Percentiles rank a stretch among this genome's conserved stretches.
Conservation (phyloP, 805 yeast species). For the Suhomyces tanzawaensis region DNA sequence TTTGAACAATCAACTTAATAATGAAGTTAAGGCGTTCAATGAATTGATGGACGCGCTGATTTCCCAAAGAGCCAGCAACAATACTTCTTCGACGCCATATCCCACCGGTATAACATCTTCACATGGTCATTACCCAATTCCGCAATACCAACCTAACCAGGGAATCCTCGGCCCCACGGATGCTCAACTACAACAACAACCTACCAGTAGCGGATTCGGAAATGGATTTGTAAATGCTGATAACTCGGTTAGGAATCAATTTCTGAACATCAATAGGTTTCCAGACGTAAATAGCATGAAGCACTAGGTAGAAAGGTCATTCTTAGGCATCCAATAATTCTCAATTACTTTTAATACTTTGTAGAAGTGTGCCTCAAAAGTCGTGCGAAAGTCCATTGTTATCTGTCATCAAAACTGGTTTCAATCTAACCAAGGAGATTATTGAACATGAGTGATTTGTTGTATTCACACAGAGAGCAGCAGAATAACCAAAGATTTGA, state of each 20-base stretch:
- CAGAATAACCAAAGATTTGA: constrained; percentile 44
- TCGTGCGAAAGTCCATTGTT: neutral
- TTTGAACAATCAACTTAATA: constrained; percentile 65
- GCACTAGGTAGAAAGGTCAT: neutral
- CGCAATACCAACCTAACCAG: neutral
- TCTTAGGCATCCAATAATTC: no score
- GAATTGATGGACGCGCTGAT: constrained; percentile 53
- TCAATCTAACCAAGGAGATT: neutral
- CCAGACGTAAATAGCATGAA: constrained; percentile 26
- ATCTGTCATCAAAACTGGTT: neutral
- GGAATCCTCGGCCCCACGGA: neutral
- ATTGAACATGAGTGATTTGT: constrained; percentile 16
- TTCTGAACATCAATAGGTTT: constrained; percentile 27
- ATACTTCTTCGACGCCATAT: constrained; percentile 5
- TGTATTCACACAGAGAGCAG: constrained; percentile 42
- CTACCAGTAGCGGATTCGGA: constrained; percentile 43
- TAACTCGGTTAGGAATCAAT: constrained; percentile 12
- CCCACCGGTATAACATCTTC: constrained; percentile 3
- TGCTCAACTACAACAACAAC: constrained; percentile 22
- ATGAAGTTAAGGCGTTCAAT: constrained; percentile 69
- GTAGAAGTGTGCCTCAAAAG: no score
- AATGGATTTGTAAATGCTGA: constrained; percentile 20
- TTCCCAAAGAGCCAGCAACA: constrained; percentile 7
- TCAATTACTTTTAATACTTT: no score
- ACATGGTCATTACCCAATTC: neutral